Conservation (phyloP, 2,329 filamentous ascomycete genomes). For the Scedosporium dehoogii region DNA sequence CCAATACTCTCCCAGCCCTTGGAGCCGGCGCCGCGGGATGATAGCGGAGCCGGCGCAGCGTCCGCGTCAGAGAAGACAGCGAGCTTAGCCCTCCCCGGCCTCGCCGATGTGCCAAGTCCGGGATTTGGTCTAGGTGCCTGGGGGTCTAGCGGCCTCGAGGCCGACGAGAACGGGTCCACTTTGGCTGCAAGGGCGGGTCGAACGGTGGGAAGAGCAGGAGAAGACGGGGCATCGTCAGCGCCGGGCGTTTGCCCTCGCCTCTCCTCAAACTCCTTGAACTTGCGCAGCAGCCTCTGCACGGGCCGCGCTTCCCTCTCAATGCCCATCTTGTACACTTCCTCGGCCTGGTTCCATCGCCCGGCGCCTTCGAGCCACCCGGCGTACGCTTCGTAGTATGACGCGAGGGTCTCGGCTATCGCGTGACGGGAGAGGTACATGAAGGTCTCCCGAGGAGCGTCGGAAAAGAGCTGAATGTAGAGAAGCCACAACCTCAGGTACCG, state of each 20-base stretch:
- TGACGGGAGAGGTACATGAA: conserved; percentile 88
- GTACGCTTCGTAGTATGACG: conserved; percentile 95
- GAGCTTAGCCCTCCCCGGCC: conserved; percentile 69
- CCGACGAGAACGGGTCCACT: conserved; percentile 65
- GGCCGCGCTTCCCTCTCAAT: conserved; percentile 83
- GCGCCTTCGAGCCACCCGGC: conserved; percentile 83
- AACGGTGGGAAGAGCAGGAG: conserved; percentile 75
- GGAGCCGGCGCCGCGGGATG: conserved; percentile 37
- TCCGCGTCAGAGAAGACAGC: conserved; percentile 80
- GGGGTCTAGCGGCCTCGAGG: conserved; percentile 46
- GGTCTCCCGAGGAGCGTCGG: conserved; percentile 83
- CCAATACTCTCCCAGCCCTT: conserved; percentile 91
- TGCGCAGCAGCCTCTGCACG: conserved; percentile 68
- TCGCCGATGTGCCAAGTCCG: conserved; percentile 42
- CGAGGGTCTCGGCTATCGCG: conserved; percentile 73
- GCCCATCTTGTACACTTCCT: conserved; percentile 86
- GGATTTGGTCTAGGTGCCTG: conserved; percentile 50
- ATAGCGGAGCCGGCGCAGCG: conserved; percentile 46
- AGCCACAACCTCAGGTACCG: conserved; percentile 91
- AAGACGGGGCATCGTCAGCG: conserved; percentile 58
- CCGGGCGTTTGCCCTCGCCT: conserved; percentile 55
- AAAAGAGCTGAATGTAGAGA: conserved; percentile 86
- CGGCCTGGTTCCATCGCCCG: conserved; percentile 78
- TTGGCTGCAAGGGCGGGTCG: conserved; percentile 79
- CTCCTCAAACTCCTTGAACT: conserved; percentile 85